Evolutionary conservation across 2,329 filamentous ascomycete species (phyloP).

Genomic region (Metarhizium sp.): DNA sequence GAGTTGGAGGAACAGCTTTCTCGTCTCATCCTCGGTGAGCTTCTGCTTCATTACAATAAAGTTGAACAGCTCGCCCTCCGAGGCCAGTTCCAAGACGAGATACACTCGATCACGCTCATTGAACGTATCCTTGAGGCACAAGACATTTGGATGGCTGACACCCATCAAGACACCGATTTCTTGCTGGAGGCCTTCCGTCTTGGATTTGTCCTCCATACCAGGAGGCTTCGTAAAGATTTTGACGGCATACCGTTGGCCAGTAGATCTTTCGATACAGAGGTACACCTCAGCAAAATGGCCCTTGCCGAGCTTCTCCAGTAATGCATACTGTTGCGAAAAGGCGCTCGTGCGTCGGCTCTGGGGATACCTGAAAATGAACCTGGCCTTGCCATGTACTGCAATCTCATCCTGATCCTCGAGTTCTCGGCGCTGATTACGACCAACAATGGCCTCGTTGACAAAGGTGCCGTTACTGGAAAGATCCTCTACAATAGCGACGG

Average conservation of each 20-base stretch:
- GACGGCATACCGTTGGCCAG: conserved; percentile 77
- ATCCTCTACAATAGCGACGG: conserved; percentile 76
- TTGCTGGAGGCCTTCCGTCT: conserved; percentile 80
- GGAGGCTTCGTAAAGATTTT: conserved; percentile 87
- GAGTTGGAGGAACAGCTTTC: conserved; percentile 81
- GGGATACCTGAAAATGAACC: conserved; percentile 89
- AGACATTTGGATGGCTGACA: conserved; percentile 87
- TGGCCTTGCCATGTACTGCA: conserved; percentile 71
- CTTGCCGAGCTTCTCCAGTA: conserved; percentile 80
- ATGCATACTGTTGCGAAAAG: conserved; percentile 79
- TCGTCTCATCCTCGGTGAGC: conserved; percentile 71
- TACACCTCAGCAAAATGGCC: conserved; percentile 94
- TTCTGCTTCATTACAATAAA: conserved; percentile 87
- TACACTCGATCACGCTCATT: conserved; percentile 87
- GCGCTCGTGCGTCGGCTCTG: conserved; percentile 61
- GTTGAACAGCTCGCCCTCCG: conserved; percentile 94
- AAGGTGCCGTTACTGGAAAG: conserved; percentile 95
- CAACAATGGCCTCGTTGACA: conserved; percentile 84
- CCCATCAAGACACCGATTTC: conserved; percentile 96
- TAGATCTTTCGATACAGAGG: conserved; percentile 76
- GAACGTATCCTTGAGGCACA: conserved; percentile 92
- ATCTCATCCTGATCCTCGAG: conserved; percentile 87
- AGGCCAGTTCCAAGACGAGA: conserved; percentile 79
- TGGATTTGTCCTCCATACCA: conserved; percentile 73
- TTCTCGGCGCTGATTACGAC: conserved; percentile 84